Percentiles rank a stretch among this genome's conserved stretches.
Conservation (phyloP, 495 filamentous ascomycete species). For the Saxophila tyrrhenica region DNA sequence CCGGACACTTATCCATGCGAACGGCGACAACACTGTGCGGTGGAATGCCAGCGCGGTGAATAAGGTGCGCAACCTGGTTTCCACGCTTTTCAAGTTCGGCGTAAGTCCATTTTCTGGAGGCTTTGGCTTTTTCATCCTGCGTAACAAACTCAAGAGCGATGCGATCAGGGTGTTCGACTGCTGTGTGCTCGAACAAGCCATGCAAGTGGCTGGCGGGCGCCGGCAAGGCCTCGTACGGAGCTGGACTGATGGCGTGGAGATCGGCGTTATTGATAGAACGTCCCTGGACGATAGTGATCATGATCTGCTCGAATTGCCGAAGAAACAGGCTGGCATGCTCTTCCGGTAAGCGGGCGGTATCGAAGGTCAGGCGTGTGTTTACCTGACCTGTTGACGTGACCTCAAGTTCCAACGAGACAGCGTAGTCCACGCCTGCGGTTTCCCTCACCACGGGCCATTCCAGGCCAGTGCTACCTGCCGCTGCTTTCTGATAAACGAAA, state of each 20-base stretch:
- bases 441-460: constrained; percentile 43
- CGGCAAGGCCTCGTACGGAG: constrained; percentile 35
- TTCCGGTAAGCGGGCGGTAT: constrained; percentile 44
- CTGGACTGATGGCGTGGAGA: constrained; percentile 41
- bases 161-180: constrained; percentile 31
- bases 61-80: constrained; percentile 47
- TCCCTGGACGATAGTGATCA: constrained; percentile 35
- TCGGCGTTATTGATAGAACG: constrained; percentile 8
- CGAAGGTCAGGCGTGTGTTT: constrained; percentile 49
- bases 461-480: constrained; percentile 2
- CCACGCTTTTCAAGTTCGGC: constrained; percentile 45
- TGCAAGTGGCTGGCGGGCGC: constrained; percentile 42
- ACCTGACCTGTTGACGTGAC: constrained; percentile 36
- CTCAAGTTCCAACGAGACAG: constrained; percentile 63
- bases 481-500: constrained; percentile 61
- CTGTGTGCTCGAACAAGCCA: constrained; percentile 47
- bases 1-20: constrained; percentile 70
- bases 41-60: constrained; percentile 30
- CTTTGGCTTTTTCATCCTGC: constrained; percentile 23
- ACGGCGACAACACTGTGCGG: constrained; percentile 53
- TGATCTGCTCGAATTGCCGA: constrained; percentile 46
- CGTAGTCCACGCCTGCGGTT: constrained; percentile 49
- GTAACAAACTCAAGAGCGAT: constrained; percentile 52
- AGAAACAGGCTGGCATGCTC: constrained; percentile 52
- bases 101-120: constrained; percentile 48